phyloP scores from a whole-genome alignment of 495 filamentous ascomycete genomes.

The Chaetomium tenue region DNA sequence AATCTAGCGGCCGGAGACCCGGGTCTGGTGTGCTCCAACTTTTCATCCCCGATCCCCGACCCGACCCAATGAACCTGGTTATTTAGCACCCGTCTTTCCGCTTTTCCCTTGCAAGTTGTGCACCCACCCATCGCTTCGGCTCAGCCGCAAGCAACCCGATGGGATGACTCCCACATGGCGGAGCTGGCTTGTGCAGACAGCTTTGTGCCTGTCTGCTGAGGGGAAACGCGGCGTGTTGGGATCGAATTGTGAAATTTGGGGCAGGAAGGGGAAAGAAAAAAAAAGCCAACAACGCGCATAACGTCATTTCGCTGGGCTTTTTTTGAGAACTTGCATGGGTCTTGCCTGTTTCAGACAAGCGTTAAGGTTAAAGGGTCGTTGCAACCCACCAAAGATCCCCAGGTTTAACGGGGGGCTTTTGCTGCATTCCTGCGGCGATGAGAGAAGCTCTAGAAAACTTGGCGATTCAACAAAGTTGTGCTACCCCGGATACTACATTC shows the following conservation, averaged over 20 bases:
- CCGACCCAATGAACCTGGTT: constrained; percentile 8
- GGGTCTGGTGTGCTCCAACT: constrained; percentile 7
- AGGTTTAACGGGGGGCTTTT: too few species aligned
- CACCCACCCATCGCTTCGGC: constrained; percentile 7
- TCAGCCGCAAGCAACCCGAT: constrained; percentile 1
- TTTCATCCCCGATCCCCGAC: background rate
- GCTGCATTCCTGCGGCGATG: constrained; percentile 2
- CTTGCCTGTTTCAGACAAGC: background rate
- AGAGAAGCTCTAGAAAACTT: constrained; percentile 4
- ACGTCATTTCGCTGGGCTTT: constrained; percentile 6
- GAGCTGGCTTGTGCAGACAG: background rate
- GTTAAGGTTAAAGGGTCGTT: background rate
- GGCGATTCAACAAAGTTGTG: background rate
- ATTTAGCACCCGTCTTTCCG: background rate
- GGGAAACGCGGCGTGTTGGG: background rate
- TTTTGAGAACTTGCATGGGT: background rate
- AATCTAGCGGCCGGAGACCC: background rate
- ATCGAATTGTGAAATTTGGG: background rate
- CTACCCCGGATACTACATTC: constrained; percentile 7
- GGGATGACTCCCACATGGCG: background rate
- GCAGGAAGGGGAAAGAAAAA: background rate
- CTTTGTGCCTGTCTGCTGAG: background rate
- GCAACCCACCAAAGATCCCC: background rate
- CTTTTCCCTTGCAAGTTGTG: background rate
- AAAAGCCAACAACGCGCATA: background rate